Evolutionary conservation across 768 basidiomycete species (phyloP).

Genomic region (Dendrothele bispora): DNA sequence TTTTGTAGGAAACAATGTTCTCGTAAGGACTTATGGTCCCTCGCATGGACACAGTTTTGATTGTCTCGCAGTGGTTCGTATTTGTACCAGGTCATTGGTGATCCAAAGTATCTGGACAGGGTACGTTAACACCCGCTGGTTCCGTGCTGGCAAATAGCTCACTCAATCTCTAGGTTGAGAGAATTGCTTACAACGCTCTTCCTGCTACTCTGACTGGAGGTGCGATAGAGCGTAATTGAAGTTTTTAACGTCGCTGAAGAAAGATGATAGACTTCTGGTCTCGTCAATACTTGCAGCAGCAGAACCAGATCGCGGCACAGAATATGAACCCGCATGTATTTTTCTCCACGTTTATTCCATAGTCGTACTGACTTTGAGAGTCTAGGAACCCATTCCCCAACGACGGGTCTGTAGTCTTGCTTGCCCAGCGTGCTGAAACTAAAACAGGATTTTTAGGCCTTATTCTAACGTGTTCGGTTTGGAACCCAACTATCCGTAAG

Average conservation of each 20-base stretch:
- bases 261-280: conserved; percentile 62
- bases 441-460: conserved; percentile 24
- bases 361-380: not conserved
- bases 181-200: conserved; percentile 52
- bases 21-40: conserved; percentile 34
- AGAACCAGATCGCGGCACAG: conserved; percentile 56
- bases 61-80: conserved; percentile 43
- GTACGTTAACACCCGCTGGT: conserved; percentile 24
- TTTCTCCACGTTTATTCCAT: not conserved
- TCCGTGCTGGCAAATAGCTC: not conserved
- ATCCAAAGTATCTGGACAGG: conserved; percentile 50
- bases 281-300: conserved; percentile 57
- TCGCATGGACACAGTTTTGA: not conserved
- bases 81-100: conserved; percentile 56
- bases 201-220: conserved; percentile 48
- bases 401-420: conserved; percentile 37
- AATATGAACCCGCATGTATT: conserved; percentile 48
- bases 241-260: no score
- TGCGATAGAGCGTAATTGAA: no score
- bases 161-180: conserved; percentile 31
- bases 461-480: conserved; percentile 53
- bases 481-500: conserved; percentile 49
- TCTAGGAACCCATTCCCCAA: conserved; percentile 52
- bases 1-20: conserved; percentile 59
- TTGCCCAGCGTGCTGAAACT: not conserved